Evolutionary conservation across 2,329 filamentous ascomycete species (phyloP), one percentile per base, ranked within the genome.

Genomic region (Aspergillus sp.): DNA sequence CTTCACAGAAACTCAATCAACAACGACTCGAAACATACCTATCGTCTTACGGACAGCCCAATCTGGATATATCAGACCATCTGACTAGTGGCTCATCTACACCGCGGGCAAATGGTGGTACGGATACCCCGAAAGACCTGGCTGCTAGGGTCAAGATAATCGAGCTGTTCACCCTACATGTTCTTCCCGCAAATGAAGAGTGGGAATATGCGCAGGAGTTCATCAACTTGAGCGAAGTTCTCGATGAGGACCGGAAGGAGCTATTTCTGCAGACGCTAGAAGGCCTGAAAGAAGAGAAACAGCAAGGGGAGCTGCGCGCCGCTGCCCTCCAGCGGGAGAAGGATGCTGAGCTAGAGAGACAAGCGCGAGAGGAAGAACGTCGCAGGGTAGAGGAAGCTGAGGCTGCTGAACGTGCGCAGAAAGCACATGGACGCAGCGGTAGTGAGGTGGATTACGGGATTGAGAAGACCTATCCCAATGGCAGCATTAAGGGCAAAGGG

Each of bases 181-280:
- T 98, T 7, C 86, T 99, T n/a, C 88, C 94, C 5, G 86, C 92
- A 56, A 98, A 97, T 69, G 88, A 91, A 58, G 92, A 98, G 78
- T 99, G 95, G 95, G 91, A 97, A 60, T 97, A 97, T 70, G 92
- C 95, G 4, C 86, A 87, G 61, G 91, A 96, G 68, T 98, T 98
- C 75, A 96, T 98, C 71, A 87, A 84, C 70, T 87, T 92, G 71
- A 95, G 89, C 74, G 88, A 94, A 50, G 87, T 97, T 25, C 84
- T 99, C 1, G 94, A 98, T 74, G 94, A 97, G 55, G 95, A 98
- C 79, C 87, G 91, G 48, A 88, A 91, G 64, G 92, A 98, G 69
- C 89, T 91, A 0, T 97, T 98, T 74, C 79, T 96, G 15, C 89
- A 94, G 68, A 94, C 93, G 4, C 82, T 98, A 15, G 87, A 96